Evolutionary conservation across 768 basidiomycete species (phyloP).

Genomic region (Russula sp.): DNA sequence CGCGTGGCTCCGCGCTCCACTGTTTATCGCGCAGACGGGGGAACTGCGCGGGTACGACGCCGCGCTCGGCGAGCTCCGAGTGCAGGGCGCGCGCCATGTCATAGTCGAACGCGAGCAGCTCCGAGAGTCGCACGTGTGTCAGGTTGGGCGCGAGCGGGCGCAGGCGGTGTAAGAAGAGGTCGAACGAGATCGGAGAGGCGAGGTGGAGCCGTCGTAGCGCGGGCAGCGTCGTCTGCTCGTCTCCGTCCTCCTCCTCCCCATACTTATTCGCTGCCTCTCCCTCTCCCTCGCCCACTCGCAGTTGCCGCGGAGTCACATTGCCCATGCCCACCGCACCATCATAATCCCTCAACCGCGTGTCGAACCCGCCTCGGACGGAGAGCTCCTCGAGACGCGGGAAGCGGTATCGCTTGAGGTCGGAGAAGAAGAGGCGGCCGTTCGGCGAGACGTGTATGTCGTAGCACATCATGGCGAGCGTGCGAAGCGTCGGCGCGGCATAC

Average conservation of each 20-base stretch:
- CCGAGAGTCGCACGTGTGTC: constrained; percentile 20
- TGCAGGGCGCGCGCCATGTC: constrained; percentile 15
- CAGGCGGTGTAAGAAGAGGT: constrained; percentile 18
- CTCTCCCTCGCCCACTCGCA: neutral
- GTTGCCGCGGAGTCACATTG: neutral
- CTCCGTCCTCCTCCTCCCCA: neutral
- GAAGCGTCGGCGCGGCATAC: constrained; percentile 16
- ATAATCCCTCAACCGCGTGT: constrained; percentile 15
- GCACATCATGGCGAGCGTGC: constrained; percentile 20
- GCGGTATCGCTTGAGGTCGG: constrained; percentile 14
- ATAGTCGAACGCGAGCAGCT: constrained; percentile 20
- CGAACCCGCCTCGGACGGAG: constrained; percentile 20
- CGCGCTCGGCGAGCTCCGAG: constrained; percentile 21
- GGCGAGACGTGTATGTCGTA: constrained; percentile 21
- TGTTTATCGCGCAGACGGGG: constrained; percentile 2
- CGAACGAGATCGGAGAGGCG: constrained; percentile 19
- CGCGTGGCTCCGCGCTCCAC: constrained; percentile 16
- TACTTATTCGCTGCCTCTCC: neutral
- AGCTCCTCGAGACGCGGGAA: constrained; percentile 18
- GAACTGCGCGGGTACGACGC: constrained; percentile 13
- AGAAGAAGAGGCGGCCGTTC: constrained; percentile 16
- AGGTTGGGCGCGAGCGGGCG: constrained; percentile 16
- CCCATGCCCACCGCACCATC: neutral
- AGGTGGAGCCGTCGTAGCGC: constrained; percentile 17
- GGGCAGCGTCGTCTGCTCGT: constrained; percentile 7